phyloP scores from a whole-genome alignment of 768 basidiomycete species.

The Leccinum subgranulosum region DNA sequence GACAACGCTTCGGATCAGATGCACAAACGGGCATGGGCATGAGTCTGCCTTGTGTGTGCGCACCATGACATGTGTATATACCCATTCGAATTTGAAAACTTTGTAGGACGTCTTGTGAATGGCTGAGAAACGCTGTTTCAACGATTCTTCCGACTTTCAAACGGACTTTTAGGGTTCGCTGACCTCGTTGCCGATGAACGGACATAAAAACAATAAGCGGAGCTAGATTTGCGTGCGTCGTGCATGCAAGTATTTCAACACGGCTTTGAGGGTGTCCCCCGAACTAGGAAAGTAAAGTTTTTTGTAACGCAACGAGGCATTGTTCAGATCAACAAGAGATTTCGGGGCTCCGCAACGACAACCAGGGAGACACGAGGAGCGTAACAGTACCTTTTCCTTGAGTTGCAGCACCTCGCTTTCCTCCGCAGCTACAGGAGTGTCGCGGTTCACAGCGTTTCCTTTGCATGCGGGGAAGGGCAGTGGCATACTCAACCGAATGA shows the following conservation, averaged over 20 bases:
- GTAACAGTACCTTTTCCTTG: slow-evolving; percentile 7
- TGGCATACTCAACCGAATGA: slow-evolving; percentile 9
- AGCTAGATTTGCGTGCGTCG: slow-evolving; percentile 3
- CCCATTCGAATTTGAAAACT: slow-evolving; percentile 1
- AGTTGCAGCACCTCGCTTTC: slow-evolving; percentile 3
- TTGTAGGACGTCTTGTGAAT: background rate
- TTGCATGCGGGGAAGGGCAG: background rate
- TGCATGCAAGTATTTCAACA: background rate
- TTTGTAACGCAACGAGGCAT: slow-evolving; percentile 18
- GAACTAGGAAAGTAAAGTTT: background rate
- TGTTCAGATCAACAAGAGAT: background rate
- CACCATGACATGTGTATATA: background rate
- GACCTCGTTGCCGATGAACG: background rate
- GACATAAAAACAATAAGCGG: slow-evolving; percentile 14
- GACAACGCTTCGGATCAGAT: background rate
- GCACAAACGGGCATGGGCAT: background rate
- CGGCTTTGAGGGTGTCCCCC: background rate
- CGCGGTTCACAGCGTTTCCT: background rate
- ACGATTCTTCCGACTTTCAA: slow-evolving; percentile 7
- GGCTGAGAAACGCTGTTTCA: background rate
- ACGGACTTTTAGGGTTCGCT: slow-evolving; percentile 4
- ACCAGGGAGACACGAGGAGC: background rate
- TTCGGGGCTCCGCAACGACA: slow-evolving; percentile 2
- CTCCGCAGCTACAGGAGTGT: background rate
- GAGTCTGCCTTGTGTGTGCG: background rate